Evolutionary conservation across 1,284 basidiomycete species (phyloP).

Genomic region (Vanrija sp.): DNA sequence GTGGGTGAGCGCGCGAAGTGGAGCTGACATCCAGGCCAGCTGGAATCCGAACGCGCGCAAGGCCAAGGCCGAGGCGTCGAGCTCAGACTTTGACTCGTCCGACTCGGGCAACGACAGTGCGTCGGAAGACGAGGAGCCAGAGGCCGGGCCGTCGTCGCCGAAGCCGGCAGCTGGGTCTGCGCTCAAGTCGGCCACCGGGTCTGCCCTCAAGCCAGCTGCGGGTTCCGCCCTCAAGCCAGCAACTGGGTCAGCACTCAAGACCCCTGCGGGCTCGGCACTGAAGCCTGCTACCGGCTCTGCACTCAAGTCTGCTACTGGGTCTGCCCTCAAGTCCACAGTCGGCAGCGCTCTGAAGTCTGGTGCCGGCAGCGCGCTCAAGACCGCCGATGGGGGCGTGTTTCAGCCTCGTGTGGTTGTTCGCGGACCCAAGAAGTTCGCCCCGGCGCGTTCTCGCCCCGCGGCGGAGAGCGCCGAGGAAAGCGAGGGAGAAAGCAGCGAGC

Average conservation of each 20-base stretch:
- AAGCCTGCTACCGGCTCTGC: slow-evolving; percentile 3
- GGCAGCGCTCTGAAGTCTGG: slow-evolving; percentile 1
- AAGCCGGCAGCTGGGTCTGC: neutral
- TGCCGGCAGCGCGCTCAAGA: slow-evolving; percentile 12
- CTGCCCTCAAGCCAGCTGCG: neutral
- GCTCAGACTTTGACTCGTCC: slow-evolving; percentile 48
- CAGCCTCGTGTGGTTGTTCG: slow-evolving; percentile 31
- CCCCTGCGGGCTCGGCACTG: neutral
- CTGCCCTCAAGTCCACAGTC: slow-evolving; percentile 1
- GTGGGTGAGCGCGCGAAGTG: slow-evolving; percentile 14
- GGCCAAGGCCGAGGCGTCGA: slow-evolving; percentile 15
- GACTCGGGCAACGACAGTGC: slow-evolving; percentile 39
- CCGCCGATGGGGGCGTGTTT: slow-evolving; percentile 23
- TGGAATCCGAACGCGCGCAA: slow-evolving; percentile 41
- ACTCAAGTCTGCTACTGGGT: neutral
- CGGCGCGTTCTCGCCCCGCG: slow-evolving; percentile 6
- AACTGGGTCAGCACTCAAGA: neutral
- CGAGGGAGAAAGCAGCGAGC: slow-evolving; percentile 17
- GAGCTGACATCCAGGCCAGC: slow-evolving; percentile 20
- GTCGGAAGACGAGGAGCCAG: slow-evolving; percentile 12
- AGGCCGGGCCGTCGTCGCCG: slow-evolving; percentile 15
- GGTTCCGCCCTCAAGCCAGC: neutral
- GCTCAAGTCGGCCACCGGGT: neutral
- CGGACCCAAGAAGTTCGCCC: slow-evolving; percentile 22
- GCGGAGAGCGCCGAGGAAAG: slow-evolving; percentile 22